These are phyloP conservation scores for Aspergillus clavatus DNA, from an alignment of 2,329 filamentous ascomycete species.

Conservation along the genomic window DNA sequence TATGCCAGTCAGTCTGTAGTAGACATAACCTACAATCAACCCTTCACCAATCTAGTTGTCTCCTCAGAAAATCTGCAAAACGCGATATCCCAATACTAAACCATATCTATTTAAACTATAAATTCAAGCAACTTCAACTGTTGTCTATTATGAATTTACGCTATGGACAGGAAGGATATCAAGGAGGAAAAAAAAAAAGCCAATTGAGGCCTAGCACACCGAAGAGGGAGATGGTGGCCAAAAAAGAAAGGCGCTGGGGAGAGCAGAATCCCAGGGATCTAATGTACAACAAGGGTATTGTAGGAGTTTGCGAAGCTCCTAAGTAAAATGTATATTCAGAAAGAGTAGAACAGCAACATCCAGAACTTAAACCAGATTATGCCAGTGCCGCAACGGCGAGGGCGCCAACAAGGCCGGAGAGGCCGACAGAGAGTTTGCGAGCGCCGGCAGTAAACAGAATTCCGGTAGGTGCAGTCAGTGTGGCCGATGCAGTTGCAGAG, in stretches of 20 bases:
- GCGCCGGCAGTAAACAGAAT: conserved; percentile 17
- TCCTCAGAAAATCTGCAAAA: too few species aligned
- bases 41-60: too few species aligned
- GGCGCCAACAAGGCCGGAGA: conserved; percentile 13
- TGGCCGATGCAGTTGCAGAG: conserved; percentile 2
- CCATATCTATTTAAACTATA: too few species aligned
- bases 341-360: neutral
- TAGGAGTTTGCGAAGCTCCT: neutral
- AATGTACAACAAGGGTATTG: neutral
- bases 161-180: too few species aligned
- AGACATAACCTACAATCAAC: too few species aligned
- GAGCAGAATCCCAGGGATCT: neutral
- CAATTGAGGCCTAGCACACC: too few species aligned
- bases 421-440: conserved; percentile 13
- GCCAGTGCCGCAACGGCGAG: conserved; percentile 16
- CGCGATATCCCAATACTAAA: too few species aligned
- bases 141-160: too few species aligned
- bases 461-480: conserved; percentile 5
- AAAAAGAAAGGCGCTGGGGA: neutral
- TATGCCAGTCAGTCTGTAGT: too few species aligned
- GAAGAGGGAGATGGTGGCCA: neutral
- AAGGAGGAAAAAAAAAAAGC: too few species aligned
- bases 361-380: conserved; percentile 3
- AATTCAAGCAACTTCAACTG: too few species aligned
- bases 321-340: neutral